phyloP scores from a whole-genome alignment of 2,329 filamentous ascomycete species.

The Diaporthe australafricana region DNA sequence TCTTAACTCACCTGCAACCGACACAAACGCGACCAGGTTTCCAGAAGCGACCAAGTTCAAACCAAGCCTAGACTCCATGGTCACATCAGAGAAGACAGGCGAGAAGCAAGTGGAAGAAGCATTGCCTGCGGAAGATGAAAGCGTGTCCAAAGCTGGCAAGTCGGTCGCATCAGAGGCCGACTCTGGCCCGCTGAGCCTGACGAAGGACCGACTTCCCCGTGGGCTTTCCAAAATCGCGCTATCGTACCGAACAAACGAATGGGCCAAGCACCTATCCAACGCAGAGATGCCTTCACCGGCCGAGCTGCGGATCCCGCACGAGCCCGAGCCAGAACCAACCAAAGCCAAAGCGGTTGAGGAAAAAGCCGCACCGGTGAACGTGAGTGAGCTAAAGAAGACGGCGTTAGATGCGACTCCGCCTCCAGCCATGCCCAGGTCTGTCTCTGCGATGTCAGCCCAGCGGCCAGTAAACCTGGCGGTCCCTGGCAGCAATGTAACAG shows the following conservation, averaged over 20 bases:
- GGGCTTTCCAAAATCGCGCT: constrained; percentile 81
- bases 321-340: constrained; percentile 27
- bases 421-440: constrained; percentile 47
- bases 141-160: constrained; percentile 48
- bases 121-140: constrained; percentile 36
- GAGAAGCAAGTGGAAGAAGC: constrained; percentile 38
- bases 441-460: constrained; percentile 43
- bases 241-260: constrained; percentile 92
- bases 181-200: constrained; percentile 62
- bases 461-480: constrained; percentile 1
- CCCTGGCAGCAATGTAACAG: background rate
- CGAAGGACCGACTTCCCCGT: constrained; percentile 73
- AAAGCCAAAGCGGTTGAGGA: constrained; percentile 58
- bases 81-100: constrained; percentile 36
- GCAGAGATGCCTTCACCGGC: constrained; percentile 80
- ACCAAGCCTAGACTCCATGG: constrained; percentile 4
- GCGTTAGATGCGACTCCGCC: constrained; percentile 61
- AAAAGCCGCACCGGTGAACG: constrained; percentile 68
- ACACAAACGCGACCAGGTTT: background rate
- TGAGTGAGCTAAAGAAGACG: constrained; percentile 75
- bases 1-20: constrained; percentile 35
- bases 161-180: constrained; percentile 53
- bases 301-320: constrained; percentile 52
- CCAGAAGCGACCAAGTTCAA: constrained; percentile 1
- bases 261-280: constrained; percentile 87